Percentiles rank a stretch among this genome's conserved stretches.
Conservation (phyloP, 1,284 basidiomycete genomes). For the Macrocystidia cucumis region DNA sequence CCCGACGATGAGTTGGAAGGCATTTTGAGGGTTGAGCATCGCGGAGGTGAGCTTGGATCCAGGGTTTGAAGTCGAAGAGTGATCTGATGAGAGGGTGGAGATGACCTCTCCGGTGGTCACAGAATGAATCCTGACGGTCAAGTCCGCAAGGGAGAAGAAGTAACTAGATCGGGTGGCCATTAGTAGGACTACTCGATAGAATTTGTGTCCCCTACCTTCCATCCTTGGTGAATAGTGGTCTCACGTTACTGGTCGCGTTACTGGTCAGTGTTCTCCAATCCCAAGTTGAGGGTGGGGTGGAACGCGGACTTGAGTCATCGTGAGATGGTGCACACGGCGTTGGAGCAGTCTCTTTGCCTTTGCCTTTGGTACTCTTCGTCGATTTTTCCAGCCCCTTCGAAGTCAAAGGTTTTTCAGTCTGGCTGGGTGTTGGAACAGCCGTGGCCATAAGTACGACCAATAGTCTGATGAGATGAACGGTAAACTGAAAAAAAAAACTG, state of each 20-base stretch:
- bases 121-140: constrained; percentile 79
- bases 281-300: too few relatives aligned
- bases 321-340: too few relatives aligned
- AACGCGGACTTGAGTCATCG: too few relatives aligned
- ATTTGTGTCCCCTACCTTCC: constrained; percentile 54
- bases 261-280: constrained; percentile 70
- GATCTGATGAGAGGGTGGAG: constrained; percentile 65
- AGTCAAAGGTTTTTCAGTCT: constrained; percentile 22
- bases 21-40: constrained; percentile 79
- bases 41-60: constrained; percentile 69
- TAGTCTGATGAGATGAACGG: constrained; percentile 9
- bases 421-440: constrained; percentile 27
- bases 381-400: constrained; percentile 14
- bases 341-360: constrained; percentile 26
- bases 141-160: constrained; percentile 78
- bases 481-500: constrained; percentile 8
- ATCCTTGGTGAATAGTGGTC: constrained; percentile 80
- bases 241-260: constrained; percentile 53
- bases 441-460: constrained; percentile 16
- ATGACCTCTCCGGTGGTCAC: constrained; percentile 69
- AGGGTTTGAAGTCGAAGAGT: constrained; percentile 23
- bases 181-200: constrained; percentile 4
- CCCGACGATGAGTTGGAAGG: constrained; percentile 84
- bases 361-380: constrained; percentile 26
- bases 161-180: constrained; percentile 44